Evolutionary conservation across 768 basidiomycete species (phyloP).

Genomic region (Suillus bovinus): DNA sequence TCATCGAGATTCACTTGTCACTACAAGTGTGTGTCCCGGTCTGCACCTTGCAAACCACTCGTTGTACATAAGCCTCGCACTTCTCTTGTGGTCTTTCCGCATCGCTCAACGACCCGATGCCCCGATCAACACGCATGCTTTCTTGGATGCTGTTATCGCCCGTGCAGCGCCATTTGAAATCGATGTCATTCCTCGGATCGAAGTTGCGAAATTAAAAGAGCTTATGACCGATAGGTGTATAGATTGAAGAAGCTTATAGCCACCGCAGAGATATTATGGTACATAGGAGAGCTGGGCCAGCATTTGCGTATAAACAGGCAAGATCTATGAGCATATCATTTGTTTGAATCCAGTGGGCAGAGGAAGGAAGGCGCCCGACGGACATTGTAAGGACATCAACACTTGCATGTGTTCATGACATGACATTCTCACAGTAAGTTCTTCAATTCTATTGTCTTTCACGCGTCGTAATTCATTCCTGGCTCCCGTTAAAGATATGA

Average conservation of each 20-base stretch:
- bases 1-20: not conserved
- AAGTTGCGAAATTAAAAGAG: constrained; percentile 15
- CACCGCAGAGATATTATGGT: not conserved
- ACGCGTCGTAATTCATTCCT: no score
- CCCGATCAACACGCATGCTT: not conserved
- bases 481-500: not conserved
- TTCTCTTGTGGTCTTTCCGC: constrained; percentile 49
- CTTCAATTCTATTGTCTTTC: no score
- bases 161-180: not conserved
- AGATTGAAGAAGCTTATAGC: not conserved
- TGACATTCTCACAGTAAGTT: not conserved
- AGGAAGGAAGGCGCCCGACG: not conserved
- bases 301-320: not conserved
- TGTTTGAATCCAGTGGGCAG: not conserved
- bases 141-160: not conserved
- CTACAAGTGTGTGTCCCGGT: constrained; percentile 55
- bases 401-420: not conserved
- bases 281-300: not conserved
- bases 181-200: constrained; percentile 10
- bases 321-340: not conserved
- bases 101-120: not conserved
- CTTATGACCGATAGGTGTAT: constrained; percentile 9
- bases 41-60: constrained; percentile 48
- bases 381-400: not conserved
- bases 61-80: constrained; percentile 59